These are phyloP conservation scores for Acanthamoeba lugdunensis DNA, from an alignment of 208 protist genomes.

Conservation along the genomic window DNA sequence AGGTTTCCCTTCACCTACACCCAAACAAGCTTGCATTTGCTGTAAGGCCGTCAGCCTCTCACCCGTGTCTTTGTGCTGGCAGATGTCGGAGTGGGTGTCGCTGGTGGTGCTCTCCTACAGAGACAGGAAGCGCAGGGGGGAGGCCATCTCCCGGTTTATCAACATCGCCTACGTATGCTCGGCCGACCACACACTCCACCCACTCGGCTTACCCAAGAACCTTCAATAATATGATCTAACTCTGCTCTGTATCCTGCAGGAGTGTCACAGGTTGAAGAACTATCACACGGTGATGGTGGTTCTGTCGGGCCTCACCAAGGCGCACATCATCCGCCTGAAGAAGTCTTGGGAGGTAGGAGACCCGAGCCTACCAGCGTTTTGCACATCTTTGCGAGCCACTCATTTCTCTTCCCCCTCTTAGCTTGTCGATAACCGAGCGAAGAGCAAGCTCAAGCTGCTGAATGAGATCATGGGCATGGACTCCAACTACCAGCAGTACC, in stretches of 20 bases:
- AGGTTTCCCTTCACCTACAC: neutral
- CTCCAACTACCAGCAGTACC: constrained; percentile 40
- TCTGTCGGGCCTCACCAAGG: constrained; percentile 38
- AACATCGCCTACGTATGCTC: constrained; percentile 3
- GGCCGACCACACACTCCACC: neutral
- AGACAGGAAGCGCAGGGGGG: constrained; percentile 14
- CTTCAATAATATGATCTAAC: neutral
- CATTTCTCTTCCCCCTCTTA: neutral
- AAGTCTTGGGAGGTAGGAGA: constrained; percentile 46
- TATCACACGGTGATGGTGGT: constrained; percentile 51
- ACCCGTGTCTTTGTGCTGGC: neutral
- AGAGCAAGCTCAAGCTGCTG: constrained; percentile 10
- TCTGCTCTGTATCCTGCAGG: neutral
- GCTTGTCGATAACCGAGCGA: constrained; percentile 2
- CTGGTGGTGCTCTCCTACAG: constrained; percentile 52
- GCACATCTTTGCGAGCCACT: neutral
- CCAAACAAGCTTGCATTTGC: neutral
- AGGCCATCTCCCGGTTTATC: constrained; percentile 39
- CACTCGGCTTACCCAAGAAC: neutral
- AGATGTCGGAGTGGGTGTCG: constrained; percentile 69
- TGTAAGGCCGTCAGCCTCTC: neutral
- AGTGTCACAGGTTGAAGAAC: constrained; percentile 43
- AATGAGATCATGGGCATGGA: constrained; percentile 55
- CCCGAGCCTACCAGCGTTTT: neutral
- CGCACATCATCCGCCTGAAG: constrained; percentile 40